Evolutionary conservation across 192 early-diverging fungal species (phyloP).

Genomic region (Rhizoclosmatium sp.): DNA sequence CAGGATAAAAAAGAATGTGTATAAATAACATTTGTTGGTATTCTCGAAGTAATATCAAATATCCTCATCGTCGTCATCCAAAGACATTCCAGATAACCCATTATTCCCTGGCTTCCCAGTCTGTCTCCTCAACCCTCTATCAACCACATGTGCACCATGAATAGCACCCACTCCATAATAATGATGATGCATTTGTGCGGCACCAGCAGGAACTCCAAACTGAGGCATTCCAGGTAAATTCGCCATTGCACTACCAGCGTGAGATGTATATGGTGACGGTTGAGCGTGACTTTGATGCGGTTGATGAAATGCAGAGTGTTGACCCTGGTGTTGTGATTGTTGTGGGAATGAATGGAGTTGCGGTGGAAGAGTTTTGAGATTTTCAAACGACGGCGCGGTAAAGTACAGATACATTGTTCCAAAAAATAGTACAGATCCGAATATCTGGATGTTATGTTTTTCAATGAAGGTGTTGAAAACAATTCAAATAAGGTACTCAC

Average conservation of each 20-base stretch:
- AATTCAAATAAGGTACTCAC: conserved; percentile 26
- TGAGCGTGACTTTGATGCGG: neutral
- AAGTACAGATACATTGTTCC: conserved; percentile 37
- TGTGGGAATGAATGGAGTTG: conserved; percentile 1
- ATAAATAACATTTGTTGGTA: too few relatives aligned
- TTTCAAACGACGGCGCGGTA: conserved; percentile 32
- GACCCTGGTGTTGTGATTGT: neutral
- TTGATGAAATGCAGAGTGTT: neutral
- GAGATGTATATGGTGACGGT: neutral
- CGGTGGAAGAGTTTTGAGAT: conserved; percentile 31
- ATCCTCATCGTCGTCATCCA: neutral
- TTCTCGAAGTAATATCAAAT: too few relatives aligned
- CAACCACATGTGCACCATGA: conserved; percentile 21
- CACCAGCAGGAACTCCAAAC: conserved; percentile 31
- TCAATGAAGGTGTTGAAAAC: neutral
- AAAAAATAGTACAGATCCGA: conserved; percentile 32
- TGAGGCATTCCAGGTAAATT: conserved; percentile 21
- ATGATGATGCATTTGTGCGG: conserved; percentile 38
- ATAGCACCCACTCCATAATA: conserved; percentile 36
- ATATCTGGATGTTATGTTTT: conserved; percentile 7
- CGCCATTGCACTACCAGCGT: neutral
- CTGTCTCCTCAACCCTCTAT: conserved; percentile 1
- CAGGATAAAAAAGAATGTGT: too few relatives aligned
- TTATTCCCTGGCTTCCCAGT: neutral
- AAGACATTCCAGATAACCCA: neutral